These are phyloP conservation scores for Penicillium canescens DNA, from an alignment of 495 filamentous ascomycete species.

Conservation along the genomic window DNA sequence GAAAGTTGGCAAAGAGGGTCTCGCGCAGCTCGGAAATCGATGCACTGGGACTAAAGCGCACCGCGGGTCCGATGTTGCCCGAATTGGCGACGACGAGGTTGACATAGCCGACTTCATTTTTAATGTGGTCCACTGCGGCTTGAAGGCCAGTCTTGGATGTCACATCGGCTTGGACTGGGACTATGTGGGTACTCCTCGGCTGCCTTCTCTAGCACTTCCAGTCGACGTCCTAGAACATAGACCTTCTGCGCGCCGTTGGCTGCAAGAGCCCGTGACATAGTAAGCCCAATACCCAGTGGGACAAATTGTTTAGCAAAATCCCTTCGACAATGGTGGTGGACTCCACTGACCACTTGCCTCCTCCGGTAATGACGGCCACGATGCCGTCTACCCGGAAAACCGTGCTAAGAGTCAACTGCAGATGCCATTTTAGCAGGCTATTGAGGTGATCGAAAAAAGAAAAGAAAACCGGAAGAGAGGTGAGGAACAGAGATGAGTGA, in stretches of 20 bases:
- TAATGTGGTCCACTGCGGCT: constrained; percentile 28
- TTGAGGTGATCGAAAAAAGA: too few species aligned
- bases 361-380: constrained; percentile 63
- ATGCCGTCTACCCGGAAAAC: constrained; percentile 61
- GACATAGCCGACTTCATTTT: constrained; percentile 44
- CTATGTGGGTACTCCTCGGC: constrained; percentile 27
- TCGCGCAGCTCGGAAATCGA: constrained; percentile 15
- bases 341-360: constrained; percentile 51
- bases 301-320: not conserved
- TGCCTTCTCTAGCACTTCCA: constrained; percentile 49
- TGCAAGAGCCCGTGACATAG: constrained; percentile 65
- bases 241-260: constrained; percentile 64
- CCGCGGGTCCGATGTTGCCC: constrained; percentile 36
- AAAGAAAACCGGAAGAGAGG: too few species aligned
- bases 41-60: constrained; percentile 1
- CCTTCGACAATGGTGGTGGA: not conserved
- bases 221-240: constrained; percentile 66
- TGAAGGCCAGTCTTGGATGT: constrained; percentile 40
- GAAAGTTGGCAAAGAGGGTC: constrained; percentile 41
- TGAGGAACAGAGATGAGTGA: too few species aligned
- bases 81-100: constrained; percentile 69
- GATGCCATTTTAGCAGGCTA: constrained; percentile 2
- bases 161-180: constrained; percentile 42
- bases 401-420: constrained; percentile 12
- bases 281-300: constrained; percentile 58